Conservation (phyloP, 2,329 filamentous ascomycete species). For the Bipolaris oryzae region DNA sequence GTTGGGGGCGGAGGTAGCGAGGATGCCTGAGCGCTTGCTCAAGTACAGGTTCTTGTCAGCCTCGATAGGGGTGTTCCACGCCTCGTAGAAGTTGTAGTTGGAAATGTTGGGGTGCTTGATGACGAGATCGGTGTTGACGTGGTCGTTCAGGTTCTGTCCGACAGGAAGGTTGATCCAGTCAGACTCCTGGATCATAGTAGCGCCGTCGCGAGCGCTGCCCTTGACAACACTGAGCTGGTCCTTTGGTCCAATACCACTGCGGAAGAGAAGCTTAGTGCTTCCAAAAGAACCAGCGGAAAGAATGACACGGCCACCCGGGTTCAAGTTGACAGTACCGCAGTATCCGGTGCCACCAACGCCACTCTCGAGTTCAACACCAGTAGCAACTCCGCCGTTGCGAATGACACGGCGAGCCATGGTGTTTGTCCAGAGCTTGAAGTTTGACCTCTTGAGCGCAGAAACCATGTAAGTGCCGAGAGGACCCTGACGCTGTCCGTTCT, state of each 20-base stretch:
- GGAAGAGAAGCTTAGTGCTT: conserved; percentile 71
- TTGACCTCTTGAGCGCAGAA: conserved; percentile 61
- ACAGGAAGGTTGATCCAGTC: conserved; percentile 60
- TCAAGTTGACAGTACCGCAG: conserved; percentile 65
- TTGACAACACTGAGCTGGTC: conserved; percentile 55
- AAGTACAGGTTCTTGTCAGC: conserved; percentile 52
- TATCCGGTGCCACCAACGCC: conserved; percentile 61
- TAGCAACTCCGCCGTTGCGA: conserved; percentile 65
- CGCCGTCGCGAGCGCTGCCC: conserved; percentile 50
- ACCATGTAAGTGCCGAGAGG: conserved; percentile 75
- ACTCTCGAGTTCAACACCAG: conserved; percentile 71
- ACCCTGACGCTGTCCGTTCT: conserved; percentile 69
- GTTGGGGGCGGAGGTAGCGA: conserved; percentile 69
- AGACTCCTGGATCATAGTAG: conserved; percentile 51
- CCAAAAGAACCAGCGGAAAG: conserved; percentile 72
- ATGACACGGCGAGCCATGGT: conserved; percentile 72
- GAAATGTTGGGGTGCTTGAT: conserved; percentile 58
- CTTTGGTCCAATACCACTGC: conserved; percentile 70
- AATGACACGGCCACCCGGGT: conserved; percentile 67
- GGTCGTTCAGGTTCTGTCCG: conserved; percentile 58
- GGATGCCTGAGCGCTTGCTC: conserved; percentile 61
- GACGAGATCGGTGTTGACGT: conserved; percentile 64
- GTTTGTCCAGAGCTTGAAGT: conserved; percentile 71
- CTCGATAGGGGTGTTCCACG: conserved; percentile 56
- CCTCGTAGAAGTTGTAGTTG: conserved; percentile 70